A percentile compares a stretch with the other conserved stretches of the same genome.
Conservation (phyloP, 2,329 filamentous ascomycete genomes). For the Onygena corvina region DNA sequence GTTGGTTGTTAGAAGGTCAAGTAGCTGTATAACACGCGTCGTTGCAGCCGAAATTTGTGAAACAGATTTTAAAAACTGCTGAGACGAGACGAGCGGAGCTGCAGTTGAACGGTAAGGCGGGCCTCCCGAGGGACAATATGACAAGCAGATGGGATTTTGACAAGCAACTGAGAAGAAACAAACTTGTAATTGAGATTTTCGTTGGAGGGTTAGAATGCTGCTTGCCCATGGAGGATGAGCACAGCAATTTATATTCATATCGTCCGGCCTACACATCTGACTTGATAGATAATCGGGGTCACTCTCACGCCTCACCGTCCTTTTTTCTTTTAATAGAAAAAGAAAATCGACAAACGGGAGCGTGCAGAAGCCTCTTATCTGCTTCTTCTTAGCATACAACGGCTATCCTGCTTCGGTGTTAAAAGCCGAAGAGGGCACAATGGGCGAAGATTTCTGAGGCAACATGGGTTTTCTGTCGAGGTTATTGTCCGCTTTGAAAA, state of each 20-base stretch:
- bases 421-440: background rate
- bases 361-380: background rate
- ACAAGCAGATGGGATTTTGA: background rate
- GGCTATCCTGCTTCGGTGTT: slow-evolving; percentile 4
- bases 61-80: background rate
- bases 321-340: background rate
- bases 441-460: background rate
- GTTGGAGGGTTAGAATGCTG: slow-evolving; percentile 2
- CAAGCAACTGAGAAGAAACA: background rate
- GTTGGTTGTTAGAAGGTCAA: background rate
- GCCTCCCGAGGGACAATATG: background rate
- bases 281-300: slow-evolving; percentile 1
- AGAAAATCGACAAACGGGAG: no score
- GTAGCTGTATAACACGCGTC: slow-evolving; percentile 3
- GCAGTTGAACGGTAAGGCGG: background rate
- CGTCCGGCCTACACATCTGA: background rate
- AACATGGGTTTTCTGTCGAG: background rate
- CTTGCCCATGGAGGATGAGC: background rate
- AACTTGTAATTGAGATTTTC: background rate
- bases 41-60: slow-evolving; percentile 6
- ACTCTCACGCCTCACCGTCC: background rate
- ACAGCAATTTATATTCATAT: slow-evolving; percentile 8
- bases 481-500: background rate
- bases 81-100: background rate
- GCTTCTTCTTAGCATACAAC: slow-evolving; percentile 7